Percentiles rank a stretch among this genome's conserved stretches.
Conservation (phyloP, 345 rosid genomes). For the Eucalyptus brandiana region DNA sequence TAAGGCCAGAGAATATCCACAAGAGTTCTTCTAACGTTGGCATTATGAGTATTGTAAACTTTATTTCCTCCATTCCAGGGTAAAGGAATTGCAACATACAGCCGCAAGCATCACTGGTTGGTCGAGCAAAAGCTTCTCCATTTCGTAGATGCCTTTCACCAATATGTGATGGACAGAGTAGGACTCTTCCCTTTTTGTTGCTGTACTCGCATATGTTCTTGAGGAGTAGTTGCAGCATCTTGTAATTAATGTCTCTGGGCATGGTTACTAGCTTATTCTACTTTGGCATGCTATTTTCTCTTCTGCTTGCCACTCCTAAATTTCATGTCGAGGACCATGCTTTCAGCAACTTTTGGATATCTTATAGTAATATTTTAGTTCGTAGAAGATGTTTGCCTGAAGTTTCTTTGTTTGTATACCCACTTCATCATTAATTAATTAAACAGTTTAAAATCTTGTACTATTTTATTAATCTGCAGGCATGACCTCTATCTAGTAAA, state of each 20-base stretch:
- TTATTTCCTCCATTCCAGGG: constrained; percentile 27
- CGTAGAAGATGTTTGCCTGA: neutral
- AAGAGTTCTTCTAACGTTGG: neutral
- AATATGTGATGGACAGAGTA: constrained; percentile 99
- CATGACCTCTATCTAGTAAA: neutral
- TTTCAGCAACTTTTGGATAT: neutral
- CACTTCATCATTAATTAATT: neutral
- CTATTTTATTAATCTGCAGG: neutral
- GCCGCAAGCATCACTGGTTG: constrained; percentile 73
- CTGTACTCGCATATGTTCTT: neutral
- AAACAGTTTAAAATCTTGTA: neutral
- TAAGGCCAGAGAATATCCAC: neutral
- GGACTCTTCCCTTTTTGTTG: constrained; percentile 1
- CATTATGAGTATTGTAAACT: neutral
- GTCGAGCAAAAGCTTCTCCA: constrained; percentile 97
- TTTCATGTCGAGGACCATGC: neutral
- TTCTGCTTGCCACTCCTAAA: neutral
- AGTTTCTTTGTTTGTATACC: neutral
- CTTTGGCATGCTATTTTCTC: neutral
- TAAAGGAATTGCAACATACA: constrained; percentile 46
- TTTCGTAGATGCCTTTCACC: constrained; percentile 99
- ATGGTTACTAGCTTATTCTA: neutral
- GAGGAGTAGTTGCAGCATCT: neutral
- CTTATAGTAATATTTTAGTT: neutral
- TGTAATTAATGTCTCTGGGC: neutral